Evolutionary conservation across 208 protist species (phyloP), one percentile per base, ranked within the genome.

Genomic region (Trichomonas tenax): DNA sequence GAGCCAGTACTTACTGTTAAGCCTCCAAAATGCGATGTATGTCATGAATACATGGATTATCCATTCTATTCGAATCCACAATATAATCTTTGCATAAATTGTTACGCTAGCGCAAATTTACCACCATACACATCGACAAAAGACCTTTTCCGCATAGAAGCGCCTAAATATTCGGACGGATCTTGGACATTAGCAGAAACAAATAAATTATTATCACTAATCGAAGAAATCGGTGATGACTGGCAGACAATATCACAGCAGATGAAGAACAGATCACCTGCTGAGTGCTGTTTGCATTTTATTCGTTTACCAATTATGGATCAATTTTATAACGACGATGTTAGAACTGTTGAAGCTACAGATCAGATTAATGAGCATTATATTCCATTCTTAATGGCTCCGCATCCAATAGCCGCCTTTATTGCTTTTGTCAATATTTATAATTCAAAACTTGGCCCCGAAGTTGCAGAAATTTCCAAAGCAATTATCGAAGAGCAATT

Each of bases 211-310:
- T 36, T 93, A 17, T 51, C 86, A 38, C 26, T 93, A 9, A 51
- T 93, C 38, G 86, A 93, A 51, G 82, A 90, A 34, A n/a, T 38
- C n/a, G 86, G 86, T 26, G 86, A 93, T 93, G 44, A 93, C 46
- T 93, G 86, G 86, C 15, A 93, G 17, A 51, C 23, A 51, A 58
- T 93, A 38, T 4, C 86, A 48, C 17, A n/a, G 45, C 2, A 38
- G 46, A 51, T 93, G 44, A 93, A 93, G 36, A 93, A 41, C 3
- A 41, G 44, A n/a, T 38, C 86, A 51, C 86, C 86, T 38, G 40
- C 86, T 38, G 86, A 93, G 26, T 93, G 86, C n/a, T 38, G 41
- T 38, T 3, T 93, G 9, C 86, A 93, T 51, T 93, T 93, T 36
- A 21, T 93, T 17, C 86, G 86, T 58, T 26, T 93, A n/a, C 86